Evolutionary conservation across 2,329 filamentous ascomycete species (phyloP), one percentile per base, ranked within the genome.

Genomic region (Venturia carpophila): DNA sequence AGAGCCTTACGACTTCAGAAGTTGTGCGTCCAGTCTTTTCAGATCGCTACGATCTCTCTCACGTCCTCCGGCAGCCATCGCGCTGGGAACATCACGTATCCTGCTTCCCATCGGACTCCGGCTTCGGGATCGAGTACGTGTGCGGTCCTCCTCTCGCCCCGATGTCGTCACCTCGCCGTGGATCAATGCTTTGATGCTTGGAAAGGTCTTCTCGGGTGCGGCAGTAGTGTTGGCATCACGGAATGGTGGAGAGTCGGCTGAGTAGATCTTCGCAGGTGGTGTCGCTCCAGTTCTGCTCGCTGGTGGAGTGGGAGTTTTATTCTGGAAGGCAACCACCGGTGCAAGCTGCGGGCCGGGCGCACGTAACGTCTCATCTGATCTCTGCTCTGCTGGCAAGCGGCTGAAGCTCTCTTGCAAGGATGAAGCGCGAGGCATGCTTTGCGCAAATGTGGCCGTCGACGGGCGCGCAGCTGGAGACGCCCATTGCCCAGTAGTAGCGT

Each of bases 151-250:
- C 24, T 72, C 74, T 55, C 67, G 67, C 58, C 67, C 67, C 66
- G 68, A 61, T 41, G 74, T 71, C 66, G 70, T 69, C 24, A 68
- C 68, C 24, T 68, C 62, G 17, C 71, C 74, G 66, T 78, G 79
- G 64, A 79, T 75, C 67, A 79, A 74, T 13, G 80, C 73, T 19
- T 75, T 79, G 65, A 85, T 84, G 68, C 80, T 82, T 10, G 84
- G 84, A 13, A 64, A 60, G 30, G 37, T 58, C 63, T 64, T 64
- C 24, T n/a, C 37, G 9, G 63, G 15, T 45, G 24, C 21, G 1
- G 76, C 76, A 56, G 73, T 75, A 27, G 74, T 74, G 42, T 73
- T 72, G 34, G 72, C 68, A 52, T 68, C 70, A 24, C 73, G 71
- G 1, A 70, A 67, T 47, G 71, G 68, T 37, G 68, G 62, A 56